Evolutionary conservation across 306 rosid genomes (phyloP).

Genomic region (Sophora flavescens): DNA sequence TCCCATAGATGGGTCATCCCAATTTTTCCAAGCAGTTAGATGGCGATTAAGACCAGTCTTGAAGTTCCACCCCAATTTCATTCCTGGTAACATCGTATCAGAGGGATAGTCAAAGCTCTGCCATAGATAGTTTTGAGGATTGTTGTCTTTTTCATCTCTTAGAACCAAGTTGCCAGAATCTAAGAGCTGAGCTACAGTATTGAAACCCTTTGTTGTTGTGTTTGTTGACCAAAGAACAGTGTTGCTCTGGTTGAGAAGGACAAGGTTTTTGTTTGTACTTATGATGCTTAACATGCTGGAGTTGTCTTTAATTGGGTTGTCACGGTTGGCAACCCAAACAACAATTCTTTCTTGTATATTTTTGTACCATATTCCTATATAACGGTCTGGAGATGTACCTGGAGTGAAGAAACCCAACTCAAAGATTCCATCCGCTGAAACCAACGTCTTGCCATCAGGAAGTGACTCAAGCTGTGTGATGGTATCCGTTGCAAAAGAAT

Average conservation of each 20-base stretch:
- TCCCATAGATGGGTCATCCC: slow-evolving; percentile 18
- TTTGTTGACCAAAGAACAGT: slow-evolving; percentile 51
- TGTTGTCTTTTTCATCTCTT: slow-evolving; percentile 8
- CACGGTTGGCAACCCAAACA: slow-evolving; percentile 65
- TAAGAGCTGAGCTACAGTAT: neutral
- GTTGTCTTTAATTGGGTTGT: slow-evolving; percentile 46
- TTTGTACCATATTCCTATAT: slow-evolving; percentile 64
- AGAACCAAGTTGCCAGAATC: slow-evolving; percentile 7
- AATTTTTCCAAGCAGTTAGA: slow-evolving; percentile 14
- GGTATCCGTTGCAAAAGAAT: neutral
- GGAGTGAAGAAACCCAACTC: slow-evolving; percentile 21
- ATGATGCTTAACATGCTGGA: slow-evolving; percentile 51
- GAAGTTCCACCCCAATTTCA: neutral
- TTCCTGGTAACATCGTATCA: neutral
- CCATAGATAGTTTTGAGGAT: neutral
- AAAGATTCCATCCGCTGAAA: neutral
- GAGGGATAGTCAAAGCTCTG: slow-evolving; percentile 20
- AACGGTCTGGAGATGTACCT: slow-evolving; percentile 25
- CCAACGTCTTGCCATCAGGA: neutral
- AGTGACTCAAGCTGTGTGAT: neutral
- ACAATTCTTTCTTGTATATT: slow-evolving; percentile 37
- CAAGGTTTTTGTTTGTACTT: slow-evolving; percentile 27
- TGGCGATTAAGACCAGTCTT: neutral
- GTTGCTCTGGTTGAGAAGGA: slow-evolving; percentile 33
- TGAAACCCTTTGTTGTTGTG: neutral